Base-by-base conservation (phyloP, 2,329 filamentous ascomycete species). In the Sclerotiophoma versabilis region DNA sequence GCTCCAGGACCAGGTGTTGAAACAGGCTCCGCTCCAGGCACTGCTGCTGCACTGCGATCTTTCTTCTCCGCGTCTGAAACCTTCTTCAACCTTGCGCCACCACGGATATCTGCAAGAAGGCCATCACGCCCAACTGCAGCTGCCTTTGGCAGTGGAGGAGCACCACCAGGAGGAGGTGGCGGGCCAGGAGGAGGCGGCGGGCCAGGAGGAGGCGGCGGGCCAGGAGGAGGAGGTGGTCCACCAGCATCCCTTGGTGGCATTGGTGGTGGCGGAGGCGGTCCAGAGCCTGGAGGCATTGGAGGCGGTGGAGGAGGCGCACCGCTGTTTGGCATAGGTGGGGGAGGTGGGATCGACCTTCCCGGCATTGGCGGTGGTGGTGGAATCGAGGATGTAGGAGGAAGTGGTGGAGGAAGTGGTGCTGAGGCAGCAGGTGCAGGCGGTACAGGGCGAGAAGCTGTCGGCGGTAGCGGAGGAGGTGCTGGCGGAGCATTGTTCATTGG, bases 61-160 rank as follows among this genome's bases (percentile, higher is more conserved):
- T 84, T 80, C 73, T 93, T 90, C 74, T 91, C 81, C 57, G 68
- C 76, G 57, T 86, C 83, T 59, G 89, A 86, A 26, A 93, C 89
- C 76, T 93, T 93, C 77, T 88, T 92, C 66, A 95, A 81, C 19
- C 70, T 69, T 20, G 86, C 79, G 20, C 79, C 84, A 57, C 85
- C 85, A 59, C 90, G 87, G 59, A 95, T 95, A 68, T 88, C 85
- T 37, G 86, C 88, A 62, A 90, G 79, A 70, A 91, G 77, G 49
- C 85, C 89, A 59, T 80, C 80, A 64, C 84, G 87, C 54, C 76
- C 75, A 46, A 75, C 80, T 27, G 76, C 75, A 10, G 74, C 75
- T 10, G 50, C 32, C 68, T 78, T 61, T 65, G 76, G 41, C 61
- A 76, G 43, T 33, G 70, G 60, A 27, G 70, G 47, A 1, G 56